Percentiles rank a stretch among this genome's conserved stretches.
These are phyloP conservation scores for Pulveroboletus sp. DNA, from an alignment of 768 basidiomycete species.

Conservation along the genomic window DNA sequence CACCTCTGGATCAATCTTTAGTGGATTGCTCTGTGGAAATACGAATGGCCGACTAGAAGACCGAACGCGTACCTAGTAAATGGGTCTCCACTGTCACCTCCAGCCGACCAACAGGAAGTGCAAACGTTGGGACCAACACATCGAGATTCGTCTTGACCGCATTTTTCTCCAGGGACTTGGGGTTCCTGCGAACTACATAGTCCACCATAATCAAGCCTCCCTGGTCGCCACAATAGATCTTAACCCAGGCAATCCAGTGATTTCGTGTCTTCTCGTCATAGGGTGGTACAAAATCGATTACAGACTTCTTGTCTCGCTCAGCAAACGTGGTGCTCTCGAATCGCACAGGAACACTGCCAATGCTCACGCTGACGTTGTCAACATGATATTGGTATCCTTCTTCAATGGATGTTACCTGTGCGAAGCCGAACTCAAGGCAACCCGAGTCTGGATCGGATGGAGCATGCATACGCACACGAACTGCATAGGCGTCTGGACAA, in stretches of 20 bases:
- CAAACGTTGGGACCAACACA: conserved; percentile 68
- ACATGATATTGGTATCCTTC: conserved; percentile 40
- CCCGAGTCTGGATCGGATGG: conserved; percentile 61
- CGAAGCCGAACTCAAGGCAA: conserved; percentile 76
- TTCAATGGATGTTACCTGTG: conserved; percentile 34
- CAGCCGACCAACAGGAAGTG: conserved; percentile 63
- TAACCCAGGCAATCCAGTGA: conserved; percentile 67
- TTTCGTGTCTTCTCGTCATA: conserved; percentile 55
- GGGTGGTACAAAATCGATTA: conserved; percentile 37
- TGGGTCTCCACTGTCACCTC: conserved; percentile 57
- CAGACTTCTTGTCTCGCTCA: conserved; percentile 34
- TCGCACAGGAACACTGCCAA: conserved; percentile 64
- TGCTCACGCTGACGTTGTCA: conserved; percentile 50
- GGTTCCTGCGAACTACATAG: conserved; percentile 52
- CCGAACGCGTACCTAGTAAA: conserved; percentile 47
- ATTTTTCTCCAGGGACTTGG: conserved; percentile 33
- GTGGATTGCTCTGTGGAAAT: neutral
- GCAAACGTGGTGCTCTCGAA: conserved; percentile 49
- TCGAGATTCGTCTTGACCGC: conserved; percentile 34
- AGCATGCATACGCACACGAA: conserved; percentile 53
- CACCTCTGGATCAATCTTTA: conserved; percentile 40
- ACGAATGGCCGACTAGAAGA: too few relatives aligned
- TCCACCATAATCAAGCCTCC: conserved; percentile 57
- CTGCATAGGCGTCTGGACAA: conserved; percentile 53
- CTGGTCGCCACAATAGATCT: conserved; percentile 51